Base-by-base conservation (phyloP, 225 moss, liverwort and hornwort genomes). In the Thuidium tamariscinum region DNA sequence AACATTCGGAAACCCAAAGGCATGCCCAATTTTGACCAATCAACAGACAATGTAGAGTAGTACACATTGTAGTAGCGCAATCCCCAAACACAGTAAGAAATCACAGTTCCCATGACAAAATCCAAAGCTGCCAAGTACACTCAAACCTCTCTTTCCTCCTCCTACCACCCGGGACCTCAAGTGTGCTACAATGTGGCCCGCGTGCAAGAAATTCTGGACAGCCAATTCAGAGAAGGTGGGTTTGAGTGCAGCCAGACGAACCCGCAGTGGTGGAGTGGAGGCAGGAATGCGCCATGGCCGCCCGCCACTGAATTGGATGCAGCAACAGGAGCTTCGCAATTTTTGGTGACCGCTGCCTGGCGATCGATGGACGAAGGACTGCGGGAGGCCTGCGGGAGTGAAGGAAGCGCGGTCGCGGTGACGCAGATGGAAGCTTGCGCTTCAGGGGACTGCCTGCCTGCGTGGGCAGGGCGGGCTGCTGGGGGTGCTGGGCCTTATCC, bases 281-380 rank as follows among this genome's bases (percentile, higher is more conserved):
- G 86, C 89, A 91, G 52, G 89, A 89, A 55, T 89, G 90, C 86
- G 91, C 91, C 92, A 92, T 92, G 81, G 89, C 84, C 82, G 74
- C 81, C 88, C 84, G 73, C 82, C 86, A 78, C 68, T 39, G 59
- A 86, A 86, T 83, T 74, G 52, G 68, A 56, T 77, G 63, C 83
- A 65, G 44, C 74, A 29, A 80, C 71, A 84, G 42, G 36, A 49
- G 48, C 76, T 82, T 46, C 27, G 32, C 29, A 23, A 70, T 59
- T 10, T 11, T 4, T 39, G 25, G 21, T 27, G 59, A 62, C 61
- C 61, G 15, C 32, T 12, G 52, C 52, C 39, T 37, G 41, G 15
- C 73, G 13, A 81, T 49, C 37, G 61, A 41, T 32, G 30, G 44
- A 7, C 34, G 13, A 32, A 16, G 46, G 44, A 21, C 26, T 36